These are phyloP conservation scores for Podospora conica DNA, from an alignment of 495 filamentous ascomycete species.

Conservation along the genomic window DNA sequence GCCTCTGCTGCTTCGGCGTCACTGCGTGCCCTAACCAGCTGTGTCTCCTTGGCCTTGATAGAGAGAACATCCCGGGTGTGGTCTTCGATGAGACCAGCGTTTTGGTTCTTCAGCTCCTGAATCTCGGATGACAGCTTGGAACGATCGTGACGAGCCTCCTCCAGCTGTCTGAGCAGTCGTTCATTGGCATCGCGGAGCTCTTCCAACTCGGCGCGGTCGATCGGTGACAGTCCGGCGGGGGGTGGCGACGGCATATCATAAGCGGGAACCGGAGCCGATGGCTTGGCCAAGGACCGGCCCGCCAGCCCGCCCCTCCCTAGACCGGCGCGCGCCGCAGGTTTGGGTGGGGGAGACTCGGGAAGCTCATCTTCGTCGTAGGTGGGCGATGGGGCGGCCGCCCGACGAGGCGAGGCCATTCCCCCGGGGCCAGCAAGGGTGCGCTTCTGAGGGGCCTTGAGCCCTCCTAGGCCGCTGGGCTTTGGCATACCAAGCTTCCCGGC, in stretches of 20 bases:
- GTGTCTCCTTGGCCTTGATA: constrained; percentile 97
- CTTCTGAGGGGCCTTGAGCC: constrained; percentile 65
- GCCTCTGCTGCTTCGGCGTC: constrained; percentile 87
- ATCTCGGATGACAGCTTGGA: constrained; percentile 69
- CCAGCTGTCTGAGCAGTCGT: constrained; percentile 58
- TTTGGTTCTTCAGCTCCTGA: constrained; percentile 86
- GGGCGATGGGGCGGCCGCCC: constrained; percentile 46
- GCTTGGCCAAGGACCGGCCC: constrained; percentile 80
- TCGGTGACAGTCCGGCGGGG: constrained; percentile 54
- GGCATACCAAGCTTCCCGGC: constrained; percentile 57
- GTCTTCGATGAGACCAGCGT: constrained; percentile 94
- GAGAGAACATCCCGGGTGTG: constrained; percentile 91
- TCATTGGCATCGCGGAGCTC: constrained; percentile 81
- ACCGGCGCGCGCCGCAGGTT: constrained; percentile 53
- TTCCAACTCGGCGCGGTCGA: constrained; percentile 83
- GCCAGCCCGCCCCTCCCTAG: constrained; percentile 75
- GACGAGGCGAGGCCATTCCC: constrained; percentile 54
- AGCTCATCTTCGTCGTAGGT: constrained; percentile 54
- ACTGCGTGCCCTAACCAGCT: constrained; percentile 82
- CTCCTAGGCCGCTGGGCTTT: constrained; percentile 61
- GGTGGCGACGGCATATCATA: constrained; percentile 41
- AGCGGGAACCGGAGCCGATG: constrained; percentile 39
- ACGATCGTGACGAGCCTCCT: constrained; percentile 72
- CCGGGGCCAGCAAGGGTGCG: constrained; percentile 51
- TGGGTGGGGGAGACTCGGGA: constrained; percentile 37